phyloP scores from a whole-genome alignment of 164 flowering plant species.

The Stephania japonica region DNA sequence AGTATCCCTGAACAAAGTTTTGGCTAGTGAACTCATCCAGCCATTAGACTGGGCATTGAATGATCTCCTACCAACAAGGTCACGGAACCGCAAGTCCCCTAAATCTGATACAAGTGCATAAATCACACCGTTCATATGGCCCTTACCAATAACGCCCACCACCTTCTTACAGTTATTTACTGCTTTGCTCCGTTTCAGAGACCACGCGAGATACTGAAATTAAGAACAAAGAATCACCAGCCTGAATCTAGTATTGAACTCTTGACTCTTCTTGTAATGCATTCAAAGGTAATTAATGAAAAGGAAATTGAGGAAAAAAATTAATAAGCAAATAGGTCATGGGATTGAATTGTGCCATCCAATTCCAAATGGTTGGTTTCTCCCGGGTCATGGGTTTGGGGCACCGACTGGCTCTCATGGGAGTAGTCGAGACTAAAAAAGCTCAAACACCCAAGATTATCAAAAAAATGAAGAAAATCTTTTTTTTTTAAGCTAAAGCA shows the following conservation, averaged over 20 bases:
- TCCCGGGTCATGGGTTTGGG: no score
- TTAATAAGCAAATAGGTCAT: no score
- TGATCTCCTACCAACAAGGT: slow-evolving; percentile 49
- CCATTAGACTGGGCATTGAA: slow-evolving; percentile 26
- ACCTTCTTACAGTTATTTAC: slow-evolving; percentile 68
- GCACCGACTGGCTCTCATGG: no score
- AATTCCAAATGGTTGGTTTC: no score
- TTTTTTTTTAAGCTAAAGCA: no score
- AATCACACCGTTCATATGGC: slow-evolving; percentile 91
- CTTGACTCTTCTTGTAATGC: neutral
- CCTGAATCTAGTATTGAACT: neutral
- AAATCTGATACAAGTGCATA: slow-evolving; percentile 76
- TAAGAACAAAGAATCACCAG: slow-evolving; percentile 5
- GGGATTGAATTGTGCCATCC: no score
- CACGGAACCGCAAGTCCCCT: slow-evolving; percentile 74
- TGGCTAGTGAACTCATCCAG: slow-evolving; percentile 35
- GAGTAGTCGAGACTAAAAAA: no score
- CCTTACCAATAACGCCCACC: slow-evolving; percentile 88
- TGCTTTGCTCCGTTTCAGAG: slow-evolving; percentile 89
- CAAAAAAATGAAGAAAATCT: no score
- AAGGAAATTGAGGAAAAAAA: no score
- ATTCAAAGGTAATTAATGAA: neutral
- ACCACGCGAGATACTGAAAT: slow-evolving; percentile 84
- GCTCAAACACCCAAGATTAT: no score
- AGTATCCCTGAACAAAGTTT: slow-evolving; percentile 66